Percentiles rank a stretch among this genome's conserved stretches.
These are phyloP conservation scores for Chalciporus piperatus DNA, from an alignment of 768 basidiomycete genomes.

Conservation along the genomic window DNA sequence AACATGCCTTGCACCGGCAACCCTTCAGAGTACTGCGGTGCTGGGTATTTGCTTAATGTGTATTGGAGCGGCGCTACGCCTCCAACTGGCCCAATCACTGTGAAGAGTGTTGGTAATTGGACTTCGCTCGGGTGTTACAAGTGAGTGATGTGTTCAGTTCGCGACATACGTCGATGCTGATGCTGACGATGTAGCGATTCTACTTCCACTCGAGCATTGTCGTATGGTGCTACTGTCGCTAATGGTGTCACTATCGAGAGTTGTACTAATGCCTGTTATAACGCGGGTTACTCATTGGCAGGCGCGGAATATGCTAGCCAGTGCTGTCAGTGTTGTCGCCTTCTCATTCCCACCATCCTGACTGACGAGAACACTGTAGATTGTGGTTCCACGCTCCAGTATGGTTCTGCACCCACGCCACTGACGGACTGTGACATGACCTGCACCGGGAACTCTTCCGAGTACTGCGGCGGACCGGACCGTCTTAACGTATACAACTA, in stretches of 20 bases:
- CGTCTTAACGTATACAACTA: slow-evolving; percentile 67
- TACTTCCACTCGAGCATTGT: slow-evolving; percentile 31
- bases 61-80: slow-evolving; percentile 62
- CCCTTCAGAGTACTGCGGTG: slow-evolving; percentile 57
- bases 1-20: slow-evolving; percentile 62
- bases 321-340: slow-evolving; percentile 40
- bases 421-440: slow-evolving; percentile 51
- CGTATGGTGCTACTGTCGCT: slow-evolving; percentile 34
- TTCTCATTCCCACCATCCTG: slow-evolving; percentile 31
- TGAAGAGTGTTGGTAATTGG: slow-evolving; percentile 61
- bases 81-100: slow-evolving; percentile 52
- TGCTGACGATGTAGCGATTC: slow-evolving; percentile 30
- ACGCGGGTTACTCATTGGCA: slow-evolving; percentile 38
- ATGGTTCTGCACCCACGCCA: slow-evolving; percentile 35
- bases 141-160: slow-evolving; percentile 33
- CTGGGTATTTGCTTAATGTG: slow-evolving; percentile 54
- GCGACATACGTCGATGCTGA: neutral
- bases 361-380: slow-evolving; percentile 40
- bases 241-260: slow-evolving; percentile 47
- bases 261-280: slow-evolving; percentile 47
- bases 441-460: slow-evolving; percentile 31
- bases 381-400: slow-evolving; percentile 16
- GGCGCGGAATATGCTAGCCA: slow-evolving; percentile 47
- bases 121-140: slow-evolving; percentile 71
- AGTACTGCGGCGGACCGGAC: slow-evolving; percentile 74